phyloP scores from a whole-genome alignment of 164 flowering plant species.

The Liriodendron chinense region DNA sequence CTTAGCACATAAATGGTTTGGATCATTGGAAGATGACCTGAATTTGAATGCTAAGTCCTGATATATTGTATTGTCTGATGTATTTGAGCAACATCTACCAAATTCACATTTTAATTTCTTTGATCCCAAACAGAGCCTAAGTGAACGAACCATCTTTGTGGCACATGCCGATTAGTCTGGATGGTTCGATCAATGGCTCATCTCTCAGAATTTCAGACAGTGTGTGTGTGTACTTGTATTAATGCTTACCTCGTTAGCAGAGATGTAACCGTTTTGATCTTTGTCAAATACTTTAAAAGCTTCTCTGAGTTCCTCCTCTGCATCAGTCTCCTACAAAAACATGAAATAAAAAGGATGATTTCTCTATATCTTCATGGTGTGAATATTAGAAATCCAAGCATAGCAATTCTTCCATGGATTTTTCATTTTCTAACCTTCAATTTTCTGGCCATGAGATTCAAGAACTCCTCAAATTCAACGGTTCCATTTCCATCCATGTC shows the following conservation, averaged over 20 bases:
- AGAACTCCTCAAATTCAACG: slow-evolving; percentile 53
- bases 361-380: neutral
- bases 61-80: too few species aligned
- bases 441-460: slow-evolving; percentile 55
- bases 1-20: too few species aligned
- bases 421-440: slow-evolving; percentile 35
- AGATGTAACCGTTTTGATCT: slow-evolving; percentile 76
- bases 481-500: slow-evolving; percentile 53
- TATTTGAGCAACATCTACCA: too few species aligned
- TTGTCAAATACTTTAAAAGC: slow-evolving; percentile 88
- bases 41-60: too few species aligned
- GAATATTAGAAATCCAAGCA: too few species aligned
- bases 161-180: too few species aligned
- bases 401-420: slow-evolving; percentile 58
- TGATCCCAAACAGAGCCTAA: too few species aligned
- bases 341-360: neutral
- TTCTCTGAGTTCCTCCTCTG: slow-evolving; percentile 74
- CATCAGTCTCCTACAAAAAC: slow-evolving; percentile 55
- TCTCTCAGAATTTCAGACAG: neutral
- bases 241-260: slow-evolving; percentile 60
- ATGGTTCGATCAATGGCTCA: too few species aligned
- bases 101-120: too few species aligned
- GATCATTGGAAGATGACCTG: too few species aligned
- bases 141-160: too few species aligned
- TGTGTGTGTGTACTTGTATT: neutral